Evolutionary conservation across 441 rosid species (phyloP).

Genomic region (Lepidium campestre): DNA sequence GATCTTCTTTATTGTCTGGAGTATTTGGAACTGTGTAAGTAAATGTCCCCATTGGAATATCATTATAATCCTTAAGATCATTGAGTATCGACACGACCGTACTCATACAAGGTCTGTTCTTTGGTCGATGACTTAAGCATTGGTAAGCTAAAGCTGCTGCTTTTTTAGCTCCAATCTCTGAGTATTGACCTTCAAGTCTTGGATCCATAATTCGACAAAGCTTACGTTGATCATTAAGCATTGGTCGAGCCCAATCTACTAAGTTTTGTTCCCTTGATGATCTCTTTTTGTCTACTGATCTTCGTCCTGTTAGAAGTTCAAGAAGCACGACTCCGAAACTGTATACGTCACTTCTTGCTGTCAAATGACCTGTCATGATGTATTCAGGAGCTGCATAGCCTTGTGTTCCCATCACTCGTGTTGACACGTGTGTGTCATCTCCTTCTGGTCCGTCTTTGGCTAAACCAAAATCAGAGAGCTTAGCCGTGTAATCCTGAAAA

Average conservation of each 20-base stretch:
- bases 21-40: constrained; percentile 45
- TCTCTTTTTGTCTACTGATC: constrained; percentile 54
- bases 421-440: constrained; percentile 66
- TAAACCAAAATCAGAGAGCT: constrained; percentile 62
- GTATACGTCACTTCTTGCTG: constrained; percentile 58
- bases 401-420: constrained; percentile 70
- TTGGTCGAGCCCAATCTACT: constrained; percentile 59
- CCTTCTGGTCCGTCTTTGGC: constrained; percentile 75
- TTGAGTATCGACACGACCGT: constrained; percentile 41
- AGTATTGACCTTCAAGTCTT: constrained; percentile 68
- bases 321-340: constrained; percentile 59
- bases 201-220: constrained; percentile 55
- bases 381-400: constrained; percentile 80
- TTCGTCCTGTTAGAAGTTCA: constrained; percentile 51
- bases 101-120: constrained; percentile 53
- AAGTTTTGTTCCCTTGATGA: constrained; percentile 51
- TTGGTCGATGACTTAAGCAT: constrained; percentile 62
- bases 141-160: constrained; percentile 63
- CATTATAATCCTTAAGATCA: constrained; percentile 42
- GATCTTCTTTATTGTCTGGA: constrained; percentile 13
- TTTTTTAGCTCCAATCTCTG: constrained; percentile 51
- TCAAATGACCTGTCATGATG: constrained; percentile 69
- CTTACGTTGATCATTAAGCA: constrained; percentile 49
- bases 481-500: constrained; percentile 56
- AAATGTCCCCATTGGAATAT: constrained; percentile 43